Evolutionary conservation across 345 rosid species (phyloP).

Genomic region (Brassica incana): DNA sequence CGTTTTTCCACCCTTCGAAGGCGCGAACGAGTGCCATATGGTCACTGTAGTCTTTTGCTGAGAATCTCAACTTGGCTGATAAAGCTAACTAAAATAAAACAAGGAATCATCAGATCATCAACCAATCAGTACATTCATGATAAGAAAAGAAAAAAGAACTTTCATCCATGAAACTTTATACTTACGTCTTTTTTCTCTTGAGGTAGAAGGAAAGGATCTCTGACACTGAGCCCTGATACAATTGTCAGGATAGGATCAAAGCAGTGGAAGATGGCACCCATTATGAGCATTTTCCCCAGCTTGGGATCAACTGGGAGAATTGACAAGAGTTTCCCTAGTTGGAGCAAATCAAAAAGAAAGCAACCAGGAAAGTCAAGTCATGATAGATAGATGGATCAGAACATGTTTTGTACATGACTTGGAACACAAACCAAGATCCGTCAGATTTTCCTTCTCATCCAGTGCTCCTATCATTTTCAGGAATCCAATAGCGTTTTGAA

Average conservation of each 20-base stretch:
- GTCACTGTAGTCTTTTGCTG: constrained; percentile 98
- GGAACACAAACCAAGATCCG: constrained; percentile 80
- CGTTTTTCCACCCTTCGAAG: constrained; percentile 98
- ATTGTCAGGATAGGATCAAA: constrained; percentile 91
- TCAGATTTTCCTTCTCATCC: constrained; percentile 87
- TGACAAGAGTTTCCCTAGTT: constrained; percentile 74
- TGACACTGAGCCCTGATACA: constrained; percentile 94
- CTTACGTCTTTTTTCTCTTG: constrained; percentile 96
- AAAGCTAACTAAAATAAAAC: constrained; percentile 71
- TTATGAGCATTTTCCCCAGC: constrained; percentile 96
- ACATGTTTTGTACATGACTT: constrained; percentile 16
- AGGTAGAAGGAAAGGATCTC: constrained; percentile 98
- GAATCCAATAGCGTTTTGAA: constrained; percentile 90
- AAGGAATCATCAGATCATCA: constrained; percentile 23
- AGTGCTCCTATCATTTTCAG: constrained; percentile 91
- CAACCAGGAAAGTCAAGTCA: constrained; percentile 17
- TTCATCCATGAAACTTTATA: constrained; percentile 10
- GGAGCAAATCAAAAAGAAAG: constrained; percentile 23
- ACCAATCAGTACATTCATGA: constrained; percentile 3
- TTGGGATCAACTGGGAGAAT: constrained; percentile 98
- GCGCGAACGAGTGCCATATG: constrained; percentile 99
- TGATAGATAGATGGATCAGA: background rate
- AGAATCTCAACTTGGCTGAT: constrained; percentile 91
- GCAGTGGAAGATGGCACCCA: constrained; percentile 94
- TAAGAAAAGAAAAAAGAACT: background rate